A percentile compares a stretch with the other conserved stretches of the same genome.
Evolutionary conservation across 225 moss, liverwort and hornwort genomes (phyloP).

Genomic region (Straminergon stramineum): DNA sequence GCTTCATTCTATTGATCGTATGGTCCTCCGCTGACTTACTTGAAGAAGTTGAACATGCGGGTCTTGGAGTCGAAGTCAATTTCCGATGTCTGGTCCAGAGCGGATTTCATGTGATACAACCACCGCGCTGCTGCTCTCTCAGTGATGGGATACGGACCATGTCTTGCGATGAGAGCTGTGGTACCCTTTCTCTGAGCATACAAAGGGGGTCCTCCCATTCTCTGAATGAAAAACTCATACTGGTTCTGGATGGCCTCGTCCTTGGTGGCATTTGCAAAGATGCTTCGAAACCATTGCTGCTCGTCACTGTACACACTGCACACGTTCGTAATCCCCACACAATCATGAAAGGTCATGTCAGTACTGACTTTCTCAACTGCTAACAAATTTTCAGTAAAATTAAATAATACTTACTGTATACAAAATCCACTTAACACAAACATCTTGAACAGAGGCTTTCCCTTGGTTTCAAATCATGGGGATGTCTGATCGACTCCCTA

Average conservation of each 20-base stretch:
- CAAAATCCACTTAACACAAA: neutral
- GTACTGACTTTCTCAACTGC: neutral
- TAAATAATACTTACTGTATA: too few relatives aligned
- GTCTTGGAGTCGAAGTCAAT: conserved; percentile 58
- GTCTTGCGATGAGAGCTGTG: conserved; percentile 60
- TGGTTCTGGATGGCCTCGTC: conserved; percentile 71
- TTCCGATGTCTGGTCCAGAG: conserved; percentile 33
- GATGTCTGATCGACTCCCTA: neutral
- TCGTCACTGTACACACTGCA: conserved; percentile 65
- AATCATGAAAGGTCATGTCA: neutral
- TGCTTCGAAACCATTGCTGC: conserved; percentile 57
- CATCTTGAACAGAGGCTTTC: neutral
- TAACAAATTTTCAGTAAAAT: neutral
- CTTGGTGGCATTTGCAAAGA: conserved; percentile 63
- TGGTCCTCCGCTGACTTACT: conserved; percentile 4
- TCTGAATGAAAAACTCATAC: conserved; percentile 70
- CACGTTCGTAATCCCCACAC: neutral
- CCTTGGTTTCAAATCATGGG: neutral
- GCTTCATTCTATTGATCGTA: too few relatives aligned
- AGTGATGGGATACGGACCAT: conserved; percentile 55
- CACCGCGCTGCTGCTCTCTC: conserved; percentile 68
- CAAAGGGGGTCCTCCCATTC: conserved; percentile 68
- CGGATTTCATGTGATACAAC: conserved; percentile 65
- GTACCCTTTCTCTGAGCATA: conserved; percentile 63
- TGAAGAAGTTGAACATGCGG: conserved; percentile 65